phyloP scores from a whole-genome alignment of 768 basidiomycete species.

The Antrodiella citrinella region DNA sequence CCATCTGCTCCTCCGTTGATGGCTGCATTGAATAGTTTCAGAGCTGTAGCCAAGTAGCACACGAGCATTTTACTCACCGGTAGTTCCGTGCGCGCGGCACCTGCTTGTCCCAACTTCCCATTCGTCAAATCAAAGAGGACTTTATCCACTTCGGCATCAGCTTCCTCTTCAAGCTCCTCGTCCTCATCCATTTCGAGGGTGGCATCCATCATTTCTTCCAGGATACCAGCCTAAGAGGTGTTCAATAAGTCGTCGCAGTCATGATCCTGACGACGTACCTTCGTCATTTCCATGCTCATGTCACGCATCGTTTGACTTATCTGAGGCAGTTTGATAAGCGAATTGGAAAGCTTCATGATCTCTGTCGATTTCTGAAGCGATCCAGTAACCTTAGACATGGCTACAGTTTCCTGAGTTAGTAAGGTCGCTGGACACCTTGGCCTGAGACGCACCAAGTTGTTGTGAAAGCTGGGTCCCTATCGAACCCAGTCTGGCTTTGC shows the following conservation, averaged over 20 bases:
- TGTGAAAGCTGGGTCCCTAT: slow-evolving; percentile 85
- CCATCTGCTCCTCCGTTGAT: slow-evolving; percentile 51
- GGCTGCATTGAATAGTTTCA: slow-evolving; percentile 19
- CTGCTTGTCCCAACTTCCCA: slow-evolving; percentile 88
- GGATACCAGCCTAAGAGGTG: slow-evolving; percentile 73
- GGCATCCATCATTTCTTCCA: slow-evolving; percentile 98
- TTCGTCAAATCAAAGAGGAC: slow-evolving; percentile 92
- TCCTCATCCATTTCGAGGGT: slow-evolving; percentile 88
- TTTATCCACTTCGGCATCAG: slow-evolving; percentile 95
- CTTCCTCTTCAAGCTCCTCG: slow-evolving; percentile 92
- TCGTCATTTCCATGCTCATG: slow-evolving; percentile 99
- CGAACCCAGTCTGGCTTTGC: slow-evolving; percentile 88
- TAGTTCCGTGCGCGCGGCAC: slow-evolving; percentile 58
- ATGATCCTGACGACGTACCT: too few relatives aligned
- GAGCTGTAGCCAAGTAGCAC: not conserved
- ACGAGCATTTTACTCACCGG: slow-evolving; percentile 48
- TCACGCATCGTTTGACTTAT: slow-evolving; percentile 90
- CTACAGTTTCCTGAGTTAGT: slow-evolving; percentile 31
- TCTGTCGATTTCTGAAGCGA: slow-evolving; percentile 95
- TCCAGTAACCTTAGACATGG: slow-evolving; percentile 96
- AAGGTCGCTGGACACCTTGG: not conserved
- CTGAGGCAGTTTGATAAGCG: slow-evolving; percentile 86
- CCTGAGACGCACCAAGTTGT: slow-evolving; percentile 68
- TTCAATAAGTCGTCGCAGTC: too few relatives aligned
- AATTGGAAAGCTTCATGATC: slow-evolving; percentile 97